These are phyloP conservation scores for Aureobasidium sp. DNA, from an alignment of 2,329 filamentous ascomycete genomes.

Conservation along the genomic window DNA sequence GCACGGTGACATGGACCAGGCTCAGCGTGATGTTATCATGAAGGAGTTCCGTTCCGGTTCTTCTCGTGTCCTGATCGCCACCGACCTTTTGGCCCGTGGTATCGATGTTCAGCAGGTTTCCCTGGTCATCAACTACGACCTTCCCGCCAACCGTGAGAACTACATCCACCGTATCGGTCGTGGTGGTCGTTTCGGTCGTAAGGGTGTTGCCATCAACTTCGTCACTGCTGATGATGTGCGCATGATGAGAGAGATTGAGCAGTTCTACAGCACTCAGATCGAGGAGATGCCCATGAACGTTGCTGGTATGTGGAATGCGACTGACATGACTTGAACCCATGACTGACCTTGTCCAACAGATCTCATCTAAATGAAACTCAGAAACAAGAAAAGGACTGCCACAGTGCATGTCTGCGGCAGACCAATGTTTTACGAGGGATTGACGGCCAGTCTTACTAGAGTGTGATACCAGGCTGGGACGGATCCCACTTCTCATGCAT, in stretches of 20 bases:
- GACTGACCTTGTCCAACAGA: constrained; percentile 31
- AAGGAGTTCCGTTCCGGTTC: constrained; percentile 99
- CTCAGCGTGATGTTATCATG: constrained; percentile 98
- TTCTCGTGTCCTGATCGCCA: constrained; percentile 97
- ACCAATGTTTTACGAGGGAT: constrained; percentile 16
- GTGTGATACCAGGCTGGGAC: constrained; percentile 15
- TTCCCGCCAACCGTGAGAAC: constrained; percentile 98
- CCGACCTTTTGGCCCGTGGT: constrained; percentile 95
- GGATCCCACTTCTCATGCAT: constrained; percentile 16
- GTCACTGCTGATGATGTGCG: constrained; percentile 97
- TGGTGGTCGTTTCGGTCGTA: constrained; percentile 98
- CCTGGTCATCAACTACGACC: constrained; percentile 99
- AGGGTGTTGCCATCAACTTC: constrained; percentile 99
- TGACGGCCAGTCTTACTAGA: constrained; percentile 14
- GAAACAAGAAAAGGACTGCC: constrained; percentile 15
- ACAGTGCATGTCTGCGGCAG: constrained; percentile 13
- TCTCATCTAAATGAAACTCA: constrained; percentile 32
- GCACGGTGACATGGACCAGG: constrained; percentile 99
- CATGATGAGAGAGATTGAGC: constrained; percentile 99
- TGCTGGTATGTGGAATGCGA: constrained; percentile 45
- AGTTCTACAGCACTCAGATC: constrained; percentile 99
- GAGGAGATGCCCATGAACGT: constrained; percentile 99
- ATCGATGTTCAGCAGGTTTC: constrained; percentile 99
- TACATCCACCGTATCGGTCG: constrained; percentile 99
- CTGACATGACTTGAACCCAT: constrained; percentile 51